phyloP scores from a whole-genome alignment of 257 asterid species.

The Petrea volubilis region DNA sequence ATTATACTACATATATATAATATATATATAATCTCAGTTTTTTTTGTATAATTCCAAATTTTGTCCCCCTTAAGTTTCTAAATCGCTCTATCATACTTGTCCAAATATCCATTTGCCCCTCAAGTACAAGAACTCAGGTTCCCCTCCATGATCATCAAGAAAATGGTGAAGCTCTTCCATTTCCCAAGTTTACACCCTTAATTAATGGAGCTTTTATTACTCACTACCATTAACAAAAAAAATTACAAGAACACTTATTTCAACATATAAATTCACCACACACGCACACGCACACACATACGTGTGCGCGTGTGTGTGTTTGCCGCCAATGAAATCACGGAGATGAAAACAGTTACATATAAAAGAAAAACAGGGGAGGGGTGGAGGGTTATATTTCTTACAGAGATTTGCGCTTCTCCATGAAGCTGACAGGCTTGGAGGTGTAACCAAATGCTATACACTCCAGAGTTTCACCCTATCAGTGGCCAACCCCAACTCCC shows the following conservation, averaged over 20 bases:
- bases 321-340: background rate
- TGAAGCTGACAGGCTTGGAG: slow-evolving; percentile 86
- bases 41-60: background rate
- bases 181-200: background rate
- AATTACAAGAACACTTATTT: no score
- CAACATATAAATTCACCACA: background rate
- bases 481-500: slow-evolving; percentile 93
- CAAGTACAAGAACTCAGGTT: background rate
- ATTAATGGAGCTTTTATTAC: background rate
- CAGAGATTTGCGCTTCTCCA: slow-evolving; percentile 85
- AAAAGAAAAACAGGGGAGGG: background rate
- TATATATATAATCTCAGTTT: background rate
- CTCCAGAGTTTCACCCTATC: slow-evolving; percentile 81
- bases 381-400: slow-evolving; percentile 30
- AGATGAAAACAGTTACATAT: background rate
- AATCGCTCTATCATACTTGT: background rate
- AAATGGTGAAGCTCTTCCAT: background rate
- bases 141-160: background rate
- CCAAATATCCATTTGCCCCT: background rate
- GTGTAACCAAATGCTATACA: slow-evolving; percentile 82
- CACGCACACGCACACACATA: background rate
- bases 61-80: background rate
- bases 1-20: background rate
- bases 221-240: background rate
- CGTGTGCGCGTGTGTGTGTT: background rate